Base-by-base conservation (phyloP, 2,329 filamentous ascomycete genomes). In the Laburnicola sp. region DNA sequence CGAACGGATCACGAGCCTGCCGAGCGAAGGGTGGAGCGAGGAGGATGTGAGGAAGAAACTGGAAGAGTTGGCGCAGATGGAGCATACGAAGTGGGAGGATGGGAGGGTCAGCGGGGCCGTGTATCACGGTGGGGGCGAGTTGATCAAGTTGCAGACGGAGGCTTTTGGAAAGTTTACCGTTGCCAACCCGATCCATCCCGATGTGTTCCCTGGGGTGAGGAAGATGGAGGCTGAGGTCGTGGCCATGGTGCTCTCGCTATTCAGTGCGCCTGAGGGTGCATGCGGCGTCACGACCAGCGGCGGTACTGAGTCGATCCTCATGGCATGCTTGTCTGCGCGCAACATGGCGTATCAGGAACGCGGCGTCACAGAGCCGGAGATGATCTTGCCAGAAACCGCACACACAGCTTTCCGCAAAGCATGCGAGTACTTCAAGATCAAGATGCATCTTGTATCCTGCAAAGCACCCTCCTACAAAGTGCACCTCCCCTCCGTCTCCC, bases 161-260 rank as follows among this genome's bases (percentile, higher is more conserved):
- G 93, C 94, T 0, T 97, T 93, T 79, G 88, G 89, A 59, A 88
- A 89, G 74, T 99, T 99, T 72, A 93, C 91, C 44, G 94, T 99
- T 27, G 84, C 91, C 34, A 99, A 99, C 73, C 94, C 94, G 2
- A 94, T 99, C 62, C 94, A 99, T 73, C 94, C 94, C 5, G 94
- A 99, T 75, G 93, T 99, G 37, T 99, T 99, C 76, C 94, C 94
- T 11, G 94, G 93, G 26, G 92, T 99, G 45, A 82, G 94, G 65
- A 99, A 99, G 83, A 99, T 99, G 94, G 94, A 99, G 78, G 93
- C 94, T 38, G 94, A 99, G 77, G 80, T 99, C 55, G 94, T 99
- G 45, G 88, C 92, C 59, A 99, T 99, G 93, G 91, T 85, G 27
- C 78, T 96, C 54, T 83, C 84, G 38, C 78, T 99, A 72, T 99